Base-by-base conservation (phyloP, 345 rosid species). In the Eucalyptus regnans region DNA sequence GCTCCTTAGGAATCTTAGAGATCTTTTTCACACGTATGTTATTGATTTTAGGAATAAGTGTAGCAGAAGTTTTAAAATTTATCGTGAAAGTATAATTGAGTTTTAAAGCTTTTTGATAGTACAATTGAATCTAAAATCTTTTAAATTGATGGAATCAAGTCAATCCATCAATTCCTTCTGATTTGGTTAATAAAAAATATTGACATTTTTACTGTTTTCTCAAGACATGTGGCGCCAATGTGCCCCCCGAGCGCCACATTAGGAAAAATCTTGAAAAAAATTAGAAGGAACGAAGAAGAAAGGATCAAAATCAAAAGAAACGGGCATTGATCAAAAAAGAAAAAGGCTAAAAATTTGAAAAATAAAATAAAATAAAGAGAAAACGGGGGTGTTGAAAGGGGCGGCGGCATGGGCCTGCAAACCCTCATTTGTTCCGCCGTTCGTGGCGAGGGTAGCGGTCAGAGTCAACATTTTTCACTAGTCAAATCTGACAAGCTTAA, bases 1-100 rank as follows among this genome's bases (percentile, higher is more conserved):
- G 41, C 12, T 68, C 4, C 23, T 33, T 68, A 17, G 2, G 37
- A 33, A 68, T 16, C 20, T 9, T 41, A 68, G 80, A 33, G 0
- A 68, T 68, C 44, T 33, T 68, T 68, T 68, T 33, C 80, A 68
- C 80, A 0, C 6, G 0, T 16, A 31, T 66, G 0, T 66, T 8
- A 66, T 66, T 31, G 5, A 31, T 66, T 52, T 52, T 8, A 33
- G 2, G 23, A 9, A 33, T 68, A 33, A 68, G 23, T 33, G 43
- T 68, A 17, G 5, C 12, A 0, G 0, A 33, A 33, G 3, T 33
- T 9, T 33, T 33, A 0, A 33, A 16, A 16, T 5, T 27, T 12
- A 27, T 18, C 58, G 5, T 1, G 25, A 54, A 54, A 11, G 15
- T 60, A 11, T 3, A 60, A 25, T 11, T 5, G 15, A 60, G 7